Percentiles rank a stretch among this genome's conserved stretches.
Conservation (phyloP, 192 early-diverging fungal genomes). For the Backusella tarrabulga region DNA sequence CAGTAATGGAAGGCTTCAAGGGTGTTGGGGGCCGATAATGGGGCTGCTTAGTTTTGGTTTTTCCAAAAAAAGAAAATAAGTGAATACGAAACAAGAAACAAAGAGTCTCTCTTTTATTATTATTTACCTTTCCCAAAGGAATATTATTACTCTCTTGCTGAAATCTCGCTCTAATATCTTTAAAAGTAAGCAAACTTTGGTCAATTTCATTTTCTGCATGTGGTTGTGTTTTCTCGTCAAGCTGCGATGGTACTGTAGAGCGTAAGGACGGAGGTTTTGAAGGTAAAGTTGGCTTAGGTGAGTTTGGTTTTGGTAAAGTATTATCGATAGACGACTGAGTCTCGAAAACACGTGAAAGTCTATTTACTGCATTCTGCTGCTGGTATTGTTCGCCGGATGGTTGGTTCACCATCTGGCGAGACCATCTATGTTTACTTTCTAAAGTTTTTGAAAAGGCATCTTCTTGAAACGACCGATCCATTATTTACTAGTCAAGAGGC, state of each 20-base stretch:
- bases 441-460: conserved; percentile 23
- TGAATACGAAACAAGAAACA: not conserved
- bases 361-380: conserved; percentile 9
- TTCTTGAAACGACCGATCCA: conserved; percentile 10
- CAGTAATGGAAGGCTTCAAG: conserved; percentile 4
- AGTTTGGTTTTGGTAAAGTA: not conserved
- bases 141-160: conserved; percentile 14
- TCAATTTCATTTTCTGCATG: not conserved
- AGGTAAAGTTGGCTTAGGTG: conserved; percentile 19
- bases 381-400: not conserved
- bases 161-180: conserved; percentile 29
- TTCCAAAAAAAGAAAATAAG: not conserved
- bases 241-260: not conserved
- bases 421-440: conserved; percentile 17
- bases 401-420: not conserved
- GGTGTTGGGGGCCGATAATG: conserved; percentile 1
- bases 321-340: not conserved
- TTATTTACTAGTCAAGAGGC: not conserved
- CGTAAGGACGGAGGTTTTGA: conserved; percentile 21
- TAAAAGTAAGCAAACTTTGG: conserved; percentile 19
- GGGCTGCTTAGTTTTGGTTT: not conserved
- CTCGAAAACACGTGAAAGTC: conserved; percentile 30
- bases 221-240: not conserved
- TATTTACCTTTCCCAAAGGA: not conserved
- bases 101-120: not conserved